Conservation (phyloP, 495 filamentous ascomycete species). For the Aspergillus mulundensis region DNA sequence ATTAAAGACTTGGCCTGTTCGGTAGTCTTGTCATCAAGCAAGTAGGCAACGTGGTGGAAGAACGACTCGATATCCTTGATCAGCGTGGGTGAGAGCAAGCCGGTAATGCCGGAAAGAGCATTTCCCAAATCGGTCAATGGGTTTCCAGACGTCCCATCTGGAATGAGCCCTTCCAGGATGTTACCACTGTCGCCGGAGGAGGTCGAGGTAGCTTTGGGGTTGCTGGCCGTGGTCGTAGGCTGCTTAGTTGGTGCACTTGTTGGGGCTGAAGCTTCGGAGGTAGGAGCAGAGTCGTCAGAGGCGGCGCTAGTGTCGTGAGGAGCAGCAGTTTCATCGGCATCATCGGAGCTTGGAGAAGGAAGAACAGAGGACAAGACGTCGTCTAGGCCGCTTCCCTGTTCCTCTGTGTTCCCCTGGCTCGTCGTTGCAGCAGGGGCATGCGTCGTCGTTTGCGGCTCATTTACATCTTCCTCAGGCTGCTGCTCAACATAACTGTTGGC, state of each 20-base stretch:
- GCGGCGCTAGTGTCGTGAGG: not conserved
- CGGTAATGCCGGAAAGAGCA: conserved; percentile 35
- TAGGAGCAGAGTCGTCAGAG: not conserved
- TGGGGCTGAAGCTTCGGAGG: conserved; percentile 4
- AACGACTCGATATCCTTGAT: conserved; percentile 42
- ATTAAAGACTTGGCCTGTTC: conserved; percentile 34
- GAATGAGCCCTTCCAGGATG: conserved; percentile 1
- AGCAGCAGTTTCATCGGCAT: not conserved
- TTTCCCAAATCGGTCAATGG: conserved; percentile 35
- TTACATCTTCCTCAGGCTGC: conserved; percentile 2
- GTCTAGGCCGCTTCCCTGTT: not conserved
- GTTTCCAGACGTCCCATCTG: conserved; percentile 16
- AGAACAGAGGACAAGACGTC: not conserved
- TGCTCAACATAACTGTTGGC: not conserved
- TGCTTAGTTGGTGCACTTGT: not conserved
- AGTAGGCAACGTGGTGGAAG: conserved; percentile 39
- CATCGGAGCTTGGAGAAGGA: not conserved
- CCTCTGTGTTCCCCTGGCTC: not conserved
- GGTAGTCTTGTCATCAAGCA: conserved; percentile 41
- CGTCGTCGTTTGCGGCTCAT: conserved; percentile 6
- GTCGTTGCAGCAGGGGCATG: conserved; percentile 5
- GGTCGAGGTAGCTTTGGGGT: not conserved
- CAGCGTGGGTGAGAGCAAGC: conserved; percentile 38
- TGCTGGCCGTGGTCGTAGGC: not conserved
- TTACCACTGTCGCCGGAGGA: not conserved